Base-by-base conservation (phyloP, 192 early-diverging fungal species). In the Thamnidium elegans region DNA sequence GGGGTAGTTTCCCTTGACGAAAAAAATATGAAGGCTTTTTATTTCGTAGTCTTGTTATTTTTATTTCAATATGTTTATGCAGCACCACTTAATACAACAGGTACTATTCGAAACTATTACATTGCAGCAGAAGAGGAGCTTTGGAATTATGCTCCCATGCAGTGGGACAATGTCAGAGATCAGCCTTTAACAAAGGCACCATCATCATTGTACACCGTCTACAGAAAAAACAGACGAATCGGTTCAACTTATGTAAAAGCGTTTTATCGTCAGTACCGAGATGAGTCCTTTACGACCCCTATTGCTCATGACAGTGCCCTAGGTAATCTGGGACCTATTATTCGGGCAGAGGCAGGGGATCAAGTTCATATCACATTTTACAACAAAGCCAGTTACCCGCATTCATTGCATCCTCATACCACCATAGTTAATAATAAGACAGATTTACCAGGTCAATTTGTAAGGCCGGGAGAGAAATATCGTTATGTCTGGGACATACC, bases 141-240 rank as follows among this genome's bases (percentile, higher is more conserved):
- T 17, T 81, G 79, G 79, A 48, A 81, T 45, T 81, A 81, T 63
- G 77, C 72, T 4, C 79, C 79, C 0, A 53, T 58, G 13, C 58
- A 68, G 3, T 75, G 67, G 62, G 70, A 80, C 66, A 48, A 76
- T 36, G 61, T 72, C 44, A 55, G 62, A 20, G 73, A 71, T 19
- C 34, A 69, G 26, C 69, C 76, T 1, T 23, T 80, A 50, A 55
- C 53, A 6, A 46, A 58, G 32, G 30, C 70, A 7, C 48, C 46
- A 1, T 56, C 67, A 7, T 71, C 58, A 43, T 44, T 76, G 3
- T 79, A 68, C 67, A 71, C 73, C 4, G 55, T 61, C 1, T 71
- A 13, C 17, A 50, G 50, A 30, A 67, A 51, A 34, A 53, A 62
- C 20, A 61, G 50, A 9, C 53, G 76, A 7, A 68, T 80, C 21